These are phyloP conservation scores for Teratosphaeria epicoccoides DNA, from an alignment of 2,329 filamentous ascomycete genomes.

Conservation along the genomic window DNA sequence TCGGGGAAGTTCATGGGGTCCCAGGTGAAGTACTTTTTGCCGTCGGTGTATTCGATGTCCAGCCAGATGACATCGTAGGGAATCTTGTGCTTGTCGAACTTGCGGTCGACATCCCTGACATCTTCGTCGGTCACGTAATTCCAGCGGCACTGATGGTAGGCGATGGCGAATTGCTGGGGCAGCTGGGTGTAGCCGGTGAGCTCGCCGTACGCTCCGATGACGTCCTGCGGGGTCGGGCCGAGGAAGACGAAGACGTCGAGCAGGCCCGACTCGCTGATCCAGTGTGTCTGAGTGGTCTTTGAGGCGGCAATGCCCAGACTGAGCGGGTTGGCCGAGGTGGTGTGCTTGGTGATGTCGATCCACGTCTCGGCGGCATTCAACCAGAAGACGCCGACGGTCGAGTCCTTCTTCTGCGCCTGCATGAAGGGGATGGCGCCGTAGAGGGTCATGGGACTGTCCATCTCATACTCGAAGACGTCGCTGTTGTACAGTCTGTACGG, in stretches of 20 bases:
- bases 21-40: constrained; percentile 98
- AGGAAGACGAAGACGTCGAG: constrained; percentile 92
- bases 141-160: constrained; percentile 96
- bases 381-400: constrained; percentile 94
- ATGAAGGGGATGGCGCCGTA: constrained; percentile 97
- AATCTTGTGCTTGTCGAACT: constrained; percentile 90
- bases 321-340: constrained; percentile 62
- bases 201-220: constrained; percentile 74
- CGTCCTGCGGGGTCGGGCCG: constrained; percentile 71
- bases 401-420: constrained; percentile 91
- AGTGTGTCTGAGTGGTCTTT: constrained; percentile 79
- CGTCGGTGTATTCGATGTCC: constrained; percentile 94
- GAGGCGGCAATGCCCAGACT: constrained; percentile 59
- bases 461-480: constrained; percentile 94
- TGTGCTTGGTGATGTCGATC: constrained; percentile 84
- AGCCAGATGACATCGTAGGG: constrained; percentile 99
- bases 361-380: constrained; percentile 94
- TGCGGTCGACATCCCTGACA: constrained; percentile 89
- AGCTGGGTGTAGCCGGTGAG: constrained; percentile 85
- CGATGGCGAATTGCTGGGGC: constrained; percentile 84
- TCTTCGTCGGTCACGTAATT: constrained; percentile 97
- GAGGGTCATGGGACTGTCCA: constrained; percentile 95
- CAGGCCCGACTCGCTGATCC: constrained; percentile 86
- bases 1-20: constrained; percentile 80
- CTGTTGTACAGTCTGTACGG: constrained; percentile 93